Evolutionary conservation across 2,329 filamentous ascomycete species (phyloP).

Genomic region (Trichocomaceae sp.): DNA sequence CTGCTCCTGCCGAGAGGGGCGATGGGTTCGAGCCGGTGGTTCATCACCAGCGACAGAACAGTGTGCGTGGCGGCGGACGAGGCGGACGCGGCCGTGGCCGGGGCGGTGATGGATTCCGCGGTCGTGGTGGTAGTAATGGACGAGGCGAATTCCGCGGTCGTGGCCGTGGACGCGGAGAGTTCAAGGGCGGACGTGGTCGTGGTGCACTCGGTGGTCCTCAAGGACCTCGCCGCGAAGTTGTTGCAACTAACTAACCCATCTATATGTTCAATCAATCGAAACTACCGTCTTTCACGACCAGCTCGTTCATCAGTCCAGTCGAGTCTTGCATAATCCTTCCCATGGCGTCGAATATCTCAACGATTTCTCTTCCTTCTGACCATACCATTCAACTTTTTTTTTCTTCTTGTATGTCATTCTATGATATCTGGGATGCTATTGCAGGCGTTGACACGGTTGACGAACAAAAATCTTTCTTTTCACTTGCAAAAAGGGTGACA

Average conservation of each 20-base stretch:
- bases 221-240: slow-evolving; percentile 24
- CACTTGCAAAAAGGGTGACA: slow-evolving; percentile 8
- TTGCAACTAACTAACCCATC: slow-evolving; percentile 15
- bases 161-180: slow-evolving; percentile 29
- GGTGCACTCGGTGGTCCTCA: slow-evolving; percentile 21
- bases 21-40: slow-evolving; percentile 33
- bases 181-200: slow-evolving; percentile 27
- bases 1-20: slow-evolving; percentile 22
- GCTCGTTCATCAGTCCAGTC: neutral
- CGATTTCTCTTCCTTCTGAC: neutral
- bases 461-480: slow-evolving; percentile 22
- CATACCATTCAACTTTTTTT: slow-evolving; percentile 9
- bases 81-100: slow-evolving; percentile 34
- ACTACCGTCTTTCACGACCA: slow-evolving; percentile 2
- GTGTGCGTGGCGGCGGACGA: slow-evolving; percentile 29
- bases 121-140: slow-evolving; percentile 18
- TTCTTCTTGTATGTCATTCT: slow-evolving; percentile 18
- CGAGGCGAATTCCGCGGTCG: slow-evolving; percentile 30
- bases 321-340: neutral
- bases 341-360: neutral
- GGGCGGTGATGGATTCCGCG: slow-evolving; percentile 19
- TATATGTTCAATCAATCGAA: neutral
- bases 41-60: slow-evolving; percentile 30
- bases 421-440: slow-evolving; percentile 16
- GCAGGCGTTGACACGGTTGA: slow-evolving; percentile 32